A percentile compares a stretch with the other conserved stretches of the same genome.
phyloP scores from a whole-genome alignment of 2,329 filamentous ascomycete species.

The Aspergillus fijiensis region DNA sequence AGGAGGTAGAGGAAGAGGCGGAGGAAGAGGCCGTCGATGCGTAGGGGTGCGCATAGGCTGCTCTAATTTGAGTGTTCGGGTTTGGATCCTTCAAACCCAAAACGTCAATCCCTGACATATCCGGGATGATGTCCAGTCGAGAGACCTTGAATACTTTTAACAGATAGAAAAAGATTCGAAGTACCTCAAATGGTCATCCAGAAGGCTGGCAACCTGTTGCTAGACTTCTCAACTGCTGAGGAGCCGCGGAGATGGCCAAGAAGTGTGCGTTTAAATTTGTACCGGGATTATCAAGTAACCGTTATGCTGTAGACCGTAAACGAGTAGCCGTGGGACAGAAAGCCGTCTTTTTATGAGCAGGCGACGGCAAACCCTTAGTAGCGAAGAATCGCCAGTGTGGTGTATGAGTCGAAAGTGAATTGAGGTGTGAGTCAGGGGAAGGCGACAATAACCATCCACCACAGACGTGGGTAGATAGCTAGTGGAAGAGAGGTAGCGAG shows the following conservation, averaged over 20 bases:
- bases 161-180: conserved; percentile 21
- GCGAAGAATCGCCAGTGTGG: conserved; percentile 27
- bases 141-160: conserved; percentile 18
- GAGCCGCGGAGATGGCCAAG: conserved; percentile 16
- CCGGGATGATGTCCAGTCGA: conserved; percentile 30
- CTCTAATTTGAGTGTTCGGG: conserved; percentile 38
- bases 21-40: conserved; percentile 70
- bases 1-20: conserved; percentile 72
- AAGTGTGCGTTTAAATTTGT: conserved; percentile 21
- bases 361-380: conserved; percentile 34
- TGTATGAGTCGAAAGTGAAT: conserved; percentile 10
- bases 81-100: conserved; percentile 43
- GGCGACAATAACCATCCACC: conserved; percentile 4
- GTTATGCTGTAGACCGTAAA: conserved; percentile 34
- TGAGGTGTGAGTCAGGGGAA: conserved; percentile 6
- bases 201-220: conserved; percentile 9
- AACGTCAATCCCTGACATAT: conserved; percentile 48
- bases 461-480: background rate
- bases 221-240: conserved; percentile 7
- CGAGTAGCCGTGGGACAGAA: conserved; percentile 31
- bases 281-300: conserved; percentile 29
- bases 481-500: conserved; percentile 1
- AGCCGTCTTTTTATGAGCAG: conserved; percentile 32
- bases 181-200: conserved; percentile 19
- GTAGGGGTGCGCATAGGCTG: conserved; percentile 56